A percentile compares a stretch with the other conserved stretches of the same genome.
These are phyloP conservation scores for Ettlia oleoabundans DNA, from an alignment of 139 green algal genomes.

Conservation along the genomic window DNA sequence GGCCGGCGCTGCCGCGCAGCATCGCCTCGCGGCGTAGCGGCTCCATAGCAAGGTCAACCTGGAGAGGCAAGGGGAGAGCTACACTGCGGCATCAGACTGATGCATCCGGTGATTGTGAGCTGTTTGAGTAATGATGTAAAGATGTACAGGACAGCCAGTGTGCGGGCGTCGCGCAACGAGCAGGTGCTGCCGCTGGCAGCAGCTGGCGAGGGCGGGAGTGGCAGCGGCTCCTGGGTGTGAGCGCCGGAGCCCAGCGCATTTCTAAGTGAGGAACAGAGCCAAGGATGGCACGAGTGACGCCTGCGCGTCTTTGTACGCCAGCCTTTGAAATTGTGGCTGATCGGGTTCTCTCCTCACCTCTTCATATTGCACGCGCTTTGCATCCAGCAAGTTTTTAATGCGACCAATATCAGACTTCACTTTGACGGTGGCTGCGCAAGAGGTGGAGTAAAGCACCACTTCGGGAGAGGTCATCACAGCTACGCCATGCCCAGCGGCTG, in stretches of 20 bases:
- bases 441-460: slow-evolving; percentile 59
- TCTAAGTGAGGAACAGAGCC: no score
- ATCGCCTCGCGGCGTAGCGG: slow-evolving; percentile 49
- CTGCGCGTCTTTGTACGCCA: no score
- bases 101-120: no score
- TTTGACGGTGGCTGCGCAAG: slow-evolving; percentile 53
- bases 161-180: no score
- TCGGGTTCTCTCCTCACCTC: slow-evolving; percentile 39
- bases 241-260: no score
- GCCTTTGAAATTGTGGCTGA: no score
- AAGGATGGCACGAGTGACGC: no score
- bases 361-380: slow-evolving; percentile 59
- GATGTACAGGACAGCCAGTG: no score
- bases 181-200: no score
- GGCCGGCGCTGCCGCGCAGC: slow-evolving; percentile 47
- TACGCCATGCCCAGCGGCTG: neutral
- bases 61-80: neutral
- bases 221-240: neutral
- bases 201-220: neutral
- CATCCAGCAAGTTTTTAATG: slow-evolving; percentile 54
- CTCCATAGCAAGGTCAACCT: slow-evolving; percentile 64
- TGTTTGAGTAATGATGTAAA: no score
- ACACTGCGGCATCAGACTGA: no score
- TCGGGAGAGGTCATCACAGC: slow-evolving; percentile 23
- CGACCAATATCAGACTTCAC: slow-evolving; percentile 56